Evolutionary conservation across 305 asterid genomes (phyloP), one percentile per base, ranked within the genome.

Genomic region (Nicotiana rustica): DNA sequence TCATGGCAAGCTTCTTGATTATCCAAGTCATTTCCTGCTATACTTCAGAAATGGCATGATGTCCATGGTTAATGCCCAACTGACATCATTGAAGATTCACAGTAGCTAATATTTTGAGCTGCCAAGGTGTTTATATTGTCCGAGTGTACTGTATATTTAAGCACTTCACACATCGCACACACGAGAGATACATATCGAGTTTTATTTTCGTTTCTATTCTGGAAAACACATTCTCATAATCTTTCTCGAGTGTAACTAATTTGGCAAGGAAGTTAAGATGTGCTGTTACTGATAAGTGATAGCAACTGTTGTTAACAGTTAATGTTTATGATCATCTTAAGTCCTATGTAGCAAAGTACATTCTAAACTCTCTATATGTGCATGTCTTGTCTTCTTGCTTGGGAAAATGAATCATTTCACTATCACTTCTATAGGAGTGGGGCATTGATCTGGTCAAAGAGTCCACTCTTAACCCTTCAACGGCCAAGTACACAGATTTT

Each of bases 401-500:
- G 57, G 60, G 36, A 38, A 77, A 83, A 55, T n/a, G 31, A 55
- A 66, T 41, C 59, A 36, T 13, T 67, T 52, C 83, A 36, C 56
- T 10, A 33, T 67, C 78, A 38, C 67, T 71, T 85, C 66, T 60
- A 68, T 91, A 95, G 99, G 96, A 92, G 83, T 95, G 97, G 98
- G 97, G 92, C 64, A 33, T 88, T 86, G 93, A 91, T 77, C 33
- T 84, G 82, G 84, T 89, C 66, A 92, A 90, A 84, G 97, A 90
- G 84, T 87, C 83, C 69, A 5, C 88, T 78, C 89, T 91, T 77
- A 89, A 79, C 69, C 88, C 93, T 75, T 97, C 98, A 83, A 92
- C 98, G 5, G 82, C 82, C 33, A 93, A 87, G 88, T 97, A 95
- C 86, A 93, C 98, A 55, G 92, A 93, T 64, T 97, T 95, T 86